These are phyloP conservation scores for Echinosophora koreensis DNA, from an alignment of 306 rosid species.

Conservation along the genomic window DNA sequence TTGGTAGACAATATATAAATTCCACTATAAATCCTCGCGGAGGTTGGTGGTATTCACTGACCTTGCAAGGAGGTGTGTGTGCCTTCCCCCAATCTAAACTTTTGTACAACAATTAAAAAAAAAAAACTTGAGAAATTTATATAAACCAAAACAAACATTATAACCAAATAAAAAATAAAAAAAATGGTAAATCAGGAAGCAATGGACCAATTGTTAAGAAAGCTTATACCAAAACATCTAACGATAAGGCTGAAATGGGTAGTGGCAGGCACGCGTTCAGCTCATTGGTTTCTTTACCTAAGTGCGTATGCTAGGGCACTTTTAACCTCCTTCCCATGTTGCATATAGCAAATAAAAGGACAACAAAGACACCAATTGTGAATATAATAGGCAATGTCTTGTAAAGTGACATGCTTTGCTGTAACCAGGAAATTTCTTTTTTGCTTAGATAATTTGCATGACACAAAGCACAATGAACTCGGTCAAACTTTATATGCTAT, in stretches of 20 bases:
- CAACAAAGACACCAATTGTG: background rate
- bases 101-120: too few relatives aligned
- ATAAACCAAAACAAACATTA: slow-evolving; percentile 1
- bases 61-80: too few relatives aligned
- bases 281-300: slow-evolving; percentile 30
- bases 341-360: background rate
- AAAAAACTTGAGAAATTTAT: background rate
- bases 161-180: background rate
- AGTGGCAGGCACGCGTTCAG: background rate
- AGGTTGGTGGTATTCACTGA: too few relatives aligned
- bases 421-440: background rate
- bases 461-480: background rate
- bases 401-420: slow-evolving; percentile 13
- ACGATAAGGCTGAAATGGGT: background rate
- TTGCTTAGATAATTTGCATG: background rate
- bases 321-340: background rate
- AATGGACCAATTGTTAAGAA: slow-evolving; percentile 7
- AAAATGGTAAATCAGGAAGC: background rate
- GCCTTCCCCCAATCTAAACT: too few relatives aligned
- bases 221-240: background rate
- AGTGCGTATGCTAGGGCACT: background rate
- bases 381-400: background rate
- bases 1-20: too few relatives aligned
- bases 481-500: background rate
- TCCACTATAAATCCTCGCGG: too few relatives aligned